Percentiles rank a stretch among this genome's conserved stretches.
phyloP scores from a whole-genome alignment of 2,329 filamentous ascomycete genomes.

The Conoideocrella luteorostrata region DNA sequence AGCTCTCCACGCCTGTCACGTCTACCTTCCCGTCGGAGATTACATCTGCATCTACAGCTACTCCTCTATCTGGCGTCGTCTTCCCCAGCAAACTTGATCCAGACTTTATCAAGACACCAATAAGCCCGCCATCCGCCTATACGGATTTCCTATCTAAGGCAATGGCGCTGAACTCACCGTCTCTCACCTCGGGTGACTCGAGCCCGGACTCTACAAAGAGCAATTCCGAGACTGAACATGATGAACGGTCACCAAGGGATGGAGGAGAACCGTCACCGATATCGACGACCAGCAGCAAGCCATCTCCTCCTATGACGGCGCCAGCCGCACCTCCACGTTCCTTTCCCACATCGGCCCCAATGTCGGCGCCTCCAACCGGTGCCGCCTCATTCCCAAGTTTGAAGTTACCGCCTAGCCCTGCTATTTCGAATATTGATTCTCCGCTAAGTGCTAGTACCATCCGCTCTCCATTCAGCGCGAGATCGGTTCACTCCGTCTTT shows the following conservation, averaged over 20 bases:
- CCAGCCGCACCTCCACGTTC: slow-evolving; percentile 41
- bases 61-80: slow-evolving; percentile 51
- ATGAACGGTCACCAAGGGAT: slow-evolving; percentile 51
- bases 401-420: slow-evolving; percentile 71
- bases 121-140: slow-evolving; percentile 85
- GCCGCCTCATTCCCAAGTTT: slow-evolving; percentile 58
- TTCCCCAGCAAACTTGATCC: slow-evolving; percentile 34
- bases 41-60: slow-evolving; percentile 59
- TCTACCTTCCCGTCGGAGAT: slow-evolving; percentile 56
- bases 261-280: slow-evolving; percentile 44
- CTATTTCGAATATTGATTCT: slow-evolving; percentile 60
- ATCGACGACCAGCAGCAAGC: slow-evolving; percentile 25
- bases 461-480: slow-evolving; percentile 69
- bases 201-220: slow-evolving; percentile 46
- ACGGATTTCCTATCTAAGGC: slow-evolving; percentile 81
- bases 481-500: slow-evolving; percentile 61
- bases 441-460: slow-evolving; percentile 55
- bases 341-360: slow-evolving; percentile 43
- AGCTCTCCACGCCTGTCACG: slow-evolving; percentile 57
- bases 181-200: slow-evolving; percentile 44
- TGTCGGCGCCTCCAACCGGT: slow-evolving; percentile 56
- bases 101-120: slow-evolving; percentile 74
- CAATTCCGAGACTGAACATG: slow-evolving; percentile 49
- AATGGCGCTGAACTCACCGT: slow-evolving; percentile 68
- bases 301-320: slow-evolving; percentile 29